phyloP scores from a whole-genome alignment of 768 basidiomycete species.

The Rhodotorula diobovata region DNA sequence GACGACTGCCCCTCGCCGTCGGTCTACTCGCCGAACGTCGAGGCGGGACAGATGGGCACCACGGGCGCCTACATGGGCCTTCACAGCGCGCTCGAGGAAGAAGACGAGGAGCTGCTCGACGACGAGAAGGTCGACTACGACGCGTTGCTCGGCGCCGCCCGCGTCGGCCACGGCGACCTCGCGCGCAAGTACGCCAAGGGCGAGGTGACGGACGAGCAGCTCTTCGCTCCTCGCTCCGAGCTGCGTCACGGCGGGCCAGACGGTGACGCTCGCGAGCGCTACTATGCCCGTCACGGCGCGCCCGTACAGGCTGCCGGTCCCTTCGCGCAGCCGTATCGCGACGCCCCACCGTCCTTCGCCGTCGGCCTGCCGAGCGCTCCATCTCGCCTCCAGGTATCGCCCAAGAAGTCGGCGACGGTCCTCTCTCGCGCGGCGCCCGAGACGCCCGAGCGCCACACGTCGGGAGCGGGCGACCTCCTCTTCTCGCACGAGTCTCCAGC shows the following conservation, averaged over 20 bases:
- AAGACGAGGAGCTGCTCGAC: slow-evolving; percentile 7
- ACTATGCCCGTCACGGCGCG: neutral
- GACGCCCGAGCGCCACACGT: neutral
- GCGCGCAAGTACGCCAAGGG: slow-evolving; percentile 25
- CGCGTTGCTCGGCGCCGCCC: slow-evolving; percentile 27
- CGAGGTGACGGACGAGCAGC: neutral
- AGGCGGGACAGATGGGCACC: neutral
- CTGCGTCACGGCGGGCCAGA: no score
- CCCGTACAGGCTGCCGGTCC: neutral
- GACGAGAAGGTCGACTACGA: slow-evolving; percentile 28
- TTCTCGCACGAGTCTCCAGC: slow-evolving; percentile 29
- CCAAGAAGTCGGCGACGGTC: slow-evolving; percentile 25
- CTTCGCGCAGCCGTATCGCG: neutral
- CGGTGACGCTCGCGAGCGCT: neutral
- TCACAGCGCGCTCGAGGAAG: slow-evolving; percentile 4
- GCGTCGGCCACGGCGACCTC: slow-evolving; percentile 17
- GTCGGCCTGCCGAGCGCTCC: slow-evolving; percentile 33
- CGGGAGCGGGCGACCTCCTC: slow-evolving; percentile 4
- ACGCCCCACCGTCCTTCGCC: neutral
- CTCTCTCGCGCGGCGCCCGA: slow-evolving; percentile 12
- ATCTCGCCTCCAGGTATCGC: slow-evolving; percentile 30
- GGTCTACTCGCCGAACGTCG: slow-evolving; percentile 30
- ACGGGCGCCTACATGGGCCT: neutral
- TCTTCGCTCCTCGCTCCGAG: neutral
- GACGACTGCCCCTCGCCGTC: slow-evolving; percentile 20